Conservation (phyloP, 2,329 filamentous ascomycete species). For the Camillea tinctor region DNA sequence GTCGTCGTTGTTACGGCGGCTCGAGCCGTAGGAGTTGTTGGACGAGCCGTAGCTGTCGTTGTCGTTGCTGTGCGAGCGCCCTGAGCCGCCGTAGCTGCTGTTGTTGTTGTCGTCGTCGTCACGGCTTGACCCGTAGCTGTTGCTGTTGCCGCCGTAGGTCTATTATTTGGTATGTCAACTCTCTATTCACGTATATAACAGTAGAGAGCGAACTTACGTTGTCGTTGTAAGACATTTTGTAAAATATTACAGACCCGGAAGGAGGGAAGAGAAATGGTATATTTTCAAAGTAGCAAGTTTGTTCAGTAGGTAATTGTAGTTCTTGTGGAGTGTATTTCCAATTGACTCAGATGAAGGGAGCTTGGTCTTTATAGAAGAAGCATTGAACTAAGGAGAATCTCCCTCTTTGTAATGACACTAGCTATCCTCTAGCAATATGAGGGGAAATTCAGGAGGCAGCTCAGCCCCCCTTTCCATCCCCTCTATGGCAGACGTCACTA, state of each 20-base stretch:
- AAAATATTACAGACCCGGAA: background rate
- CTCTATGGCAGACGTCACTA: constrained; percentile 2
- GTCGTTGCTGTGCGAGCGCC: too few relatives aligned
- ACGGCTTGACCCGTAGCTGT: constrained; percentile 28
- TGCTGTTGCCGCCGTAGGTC: constrained; percentile 1
- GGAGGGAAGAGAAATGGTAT: background rate
- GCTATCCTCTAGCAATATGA: constrained; percentile 11
- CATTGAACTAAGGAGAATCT: constrained; percentile 4
- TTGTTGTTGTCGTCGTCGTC: constrained; percentile 25
- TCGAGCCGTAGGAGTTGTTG: constrained; percentile 28
- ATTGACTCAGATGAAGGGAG: background rate
- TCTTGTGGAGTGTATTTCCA: background rate
- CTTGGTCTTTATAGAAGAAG: constrained; percentile 18
- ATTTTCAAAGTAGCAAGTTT: background rate
- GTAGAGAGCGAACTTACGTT: constrained; percentile 27
- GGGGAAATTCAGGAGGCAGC: constrained; percentile 17
- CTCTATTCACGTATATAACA: background rate
- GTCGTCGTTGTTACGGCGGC: constrained; percentile 7
- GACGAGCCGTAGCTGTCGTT: too few relatives aligned
- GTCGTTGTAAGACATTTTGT: constrained; percentile 46
- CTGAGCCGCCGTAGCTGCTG: constrained; percentile 8
- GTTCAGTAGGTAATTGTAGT: background rate
- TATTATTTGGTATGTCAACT: background rate
- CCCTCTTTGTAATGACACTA: constrained; percentile 6
- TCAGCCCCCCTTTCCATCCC: background rate